Evolutionary conservation across 768 basidiomycete genomes (phyloP).

Genomic region (Pilatotrama ljubarskyi): DNA sequence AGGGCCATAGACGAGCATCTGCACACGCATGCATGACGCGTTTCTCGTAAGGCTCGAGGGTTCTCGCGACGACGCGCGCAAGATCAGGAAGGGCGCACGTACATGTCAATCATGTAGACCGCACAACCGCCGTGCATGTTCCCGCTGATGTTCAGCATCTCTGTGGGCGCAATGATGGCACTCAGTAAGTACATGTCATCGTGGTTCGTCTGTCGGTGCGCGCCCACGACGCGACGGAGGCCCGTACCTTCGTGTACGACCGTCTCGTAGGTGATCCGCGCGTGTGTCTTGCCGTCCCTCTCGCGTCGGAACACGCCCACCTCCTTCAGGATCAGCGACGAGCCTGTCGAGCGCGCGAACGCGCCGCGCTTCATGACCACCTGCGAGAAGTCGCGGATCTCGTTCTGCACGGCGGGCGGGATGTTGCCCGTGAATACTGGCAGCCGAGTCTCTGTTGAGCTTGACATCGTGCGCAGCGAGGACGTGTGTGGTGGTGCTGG

Average conservation of each 20-base stretch:
- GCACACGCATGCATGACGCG: neutral
- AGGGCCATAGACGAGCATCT: conserved; percentile 23
- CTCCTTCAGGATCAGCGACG: conserved; percentile 16
- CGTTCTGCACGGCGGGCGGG: neutral
- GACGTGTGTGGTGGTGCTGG: neutral
- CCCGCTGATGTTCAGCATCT: conserved; percentile 19
- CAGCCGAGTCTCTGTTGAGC: neutral
- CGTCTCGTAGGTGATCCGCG: conserved; percentile 13
- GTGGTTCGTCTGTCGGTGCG: too few relatives aligned
- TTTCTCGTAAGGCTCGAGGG: neutral
- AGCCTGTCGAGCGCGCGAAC: conserved; percentile 15
- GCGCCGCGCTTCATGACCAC: conserved; percentile 1
- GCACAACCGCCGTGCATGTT: conserved; percentile 23
- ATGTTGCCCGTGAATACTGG: conserved; percentile 3
- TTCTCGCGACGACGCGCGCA: neutral
- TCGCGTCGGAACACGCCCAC: conserved; percentile 8
- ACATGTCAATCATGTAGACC: conserved; percentile 24
- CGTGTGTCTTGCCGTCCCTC: conserved; percentile 20
- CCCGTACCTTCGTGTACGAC: conserved; percentile 13
- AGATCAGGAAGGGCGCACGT: neutral
- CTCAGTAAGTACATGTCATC: neutral
- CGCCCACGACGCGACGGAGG: neutral
- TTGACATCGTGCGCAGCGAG: neutral
- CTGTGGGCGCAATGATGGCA: neutral
- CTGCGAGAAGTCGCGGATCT: conserved; percentile 6